These are phyloP conservation scores for Phanerodontia chrysosporium DNA, from an alignment of 768 basidiomycete genomes.

Conservation along the genomic window DNA sequence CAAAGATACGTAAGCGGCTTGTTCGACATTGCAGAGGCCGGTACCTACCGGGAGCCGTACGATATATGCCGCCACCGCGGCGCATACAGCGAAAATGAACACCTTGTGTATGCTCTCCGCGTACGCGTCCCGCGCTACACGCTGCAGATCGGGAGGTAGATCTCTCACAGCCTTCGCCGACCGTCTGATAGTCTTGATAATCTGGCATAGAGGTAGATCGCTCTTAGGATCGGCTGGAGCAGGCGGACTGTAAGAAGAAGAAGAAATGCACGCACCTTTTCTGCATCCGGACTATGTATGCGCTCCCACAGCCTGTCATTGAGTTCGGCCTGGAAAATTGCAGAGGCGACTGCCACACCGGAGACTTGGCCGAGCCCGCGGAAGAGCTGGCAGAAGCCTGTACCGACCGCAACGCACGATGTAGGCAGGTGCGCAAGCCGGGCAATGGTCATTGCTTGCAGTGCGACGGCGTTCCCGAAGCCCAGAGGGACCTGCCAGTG, in stretches of 20 bases:
- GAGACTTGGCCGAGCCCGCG: background rate
- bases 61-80: background rate
- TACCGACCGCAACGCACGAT: background rate
- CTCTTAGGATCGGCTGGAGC: background rate
- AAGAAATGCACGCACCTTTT: background rate
- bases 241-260: background rate
- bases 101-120: background rate
- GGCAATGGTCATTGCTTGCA: constrained; percentile 68
- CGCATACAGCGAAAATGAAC: background rate
- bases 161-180: background rate
- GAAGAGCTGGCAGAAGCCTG: background rate
- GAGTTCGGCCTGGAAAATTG: background rate
- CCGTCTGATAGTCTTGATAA: background rate
- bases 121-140: background rate
- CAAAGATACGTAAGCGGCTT: background rate
- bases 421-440: constrained; percentile 7
- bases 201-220: background rate
- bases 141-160: background rate
- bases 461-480: constrained; percentile 66
- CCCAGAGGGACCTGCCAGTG: constrained; percentile 54
- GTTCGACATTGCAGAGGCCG: background rate
- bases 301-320: background rate
- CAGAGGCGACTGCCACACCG: background rate
- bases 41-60: background rate
- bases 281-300: background rate